Evolutionary conservation across 345 rosid species (phyloP).

Genomic region (Pistacia vera): DNA sequence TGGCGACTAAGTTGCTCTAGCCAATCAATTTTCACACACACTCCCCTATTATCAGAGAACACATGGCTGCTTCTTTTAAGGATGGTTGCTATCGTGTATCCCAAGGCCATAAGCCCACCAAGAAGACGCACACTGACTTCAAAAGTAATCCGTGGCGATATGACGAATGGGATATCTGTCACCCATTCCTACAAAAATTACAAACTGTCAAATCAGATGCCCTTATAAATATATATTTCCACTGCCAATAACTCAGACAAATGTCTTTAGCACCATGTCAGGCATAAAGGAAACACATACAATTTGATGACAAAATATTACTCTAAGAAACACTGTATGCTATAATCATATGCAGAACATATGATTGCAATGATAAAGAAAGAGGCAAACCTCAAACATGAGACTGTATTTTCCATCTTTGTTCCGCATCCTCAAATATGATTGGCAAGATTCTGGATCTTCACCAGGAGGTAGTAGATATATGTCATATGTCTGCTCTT

Average conservation of each 20-base stretch:
- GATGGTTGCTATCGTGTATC: constrained; percentile 94
- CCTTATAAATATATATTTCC: not conserved
- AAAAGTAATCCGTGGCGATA: constrained; percentile 98
- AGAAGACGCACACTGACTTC: constrained; percentile 98
- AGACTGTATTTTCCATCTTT: constrained; percentile 99
- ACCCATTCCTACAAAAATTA: constrained; percentile 79
- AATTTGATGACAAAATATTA: not conserved
- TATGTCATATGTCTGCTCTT: constrained; percentile 92
- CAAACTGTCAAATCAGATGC: constrained; percentile 13
- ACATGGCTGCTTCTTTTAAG: constrained; percentile 95
- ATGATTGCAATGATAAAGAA: not conserved
- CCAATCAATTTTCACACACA: constrained; percentile 92
- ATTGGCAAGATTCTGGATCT: constrained; percentile 96
- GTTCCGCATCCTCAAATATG: constrained; percentile 97
- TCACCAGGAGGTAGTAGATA: constrained; percentile 99
- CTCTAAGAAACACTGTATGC: not conserved
- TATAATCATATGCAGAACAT: not conserved
- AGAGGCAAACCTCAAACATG: constrained; percentile 92
- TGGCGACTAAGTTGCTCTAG: constrained; percentile 86
- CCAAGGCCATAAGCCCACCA: constrained; percentile 98
- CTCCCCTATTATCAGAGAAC: constrained; percentile 66
- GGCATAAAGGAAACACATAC: not conserved
- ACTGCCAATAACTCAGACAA: not conserved
- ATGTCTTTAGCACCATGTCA: constrained; percentile 5
- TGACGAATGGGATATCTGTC: constrained; percentile 93